Percentiles rank a stretch among this genome's conserved stretches.
These are phyloP conservation scores for Asterionellopsis glacialis DNA, from an alignment of 108 stramenopile genomes.

Conservation along the genomic window DNA sequence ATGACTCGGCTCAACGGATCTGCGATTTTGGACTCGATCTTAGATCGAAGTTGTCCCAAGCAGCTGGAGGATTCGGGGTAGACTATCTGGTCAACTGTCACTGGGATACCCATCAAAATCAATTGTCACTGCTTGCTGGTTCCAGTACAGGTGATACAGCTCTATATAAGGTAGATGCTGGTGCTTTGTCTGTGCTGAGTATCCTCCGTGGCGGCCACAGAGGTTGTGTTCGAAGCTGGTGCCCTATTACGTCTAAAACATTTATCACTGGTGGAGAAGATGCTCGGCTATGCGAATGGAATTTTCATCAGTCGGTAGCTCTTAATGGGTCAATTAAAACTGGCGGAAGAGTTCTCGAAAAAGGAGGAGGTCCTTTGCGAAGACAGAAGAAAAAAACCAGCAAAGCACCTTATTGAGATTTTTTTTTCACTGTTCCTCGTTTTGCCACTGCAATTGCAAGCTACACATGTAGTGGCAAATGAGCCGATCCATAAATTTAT, in stretches of 20 bases:
- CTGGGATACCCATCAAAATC: conserved; percentile 62
- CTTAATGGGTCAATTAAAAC: too few relatives aligned
- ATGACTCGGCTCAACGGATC: conserved; percentile 26
- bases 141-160: conserved; percentile 59
- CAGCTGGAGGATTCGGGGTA: conserved; percentile 10
- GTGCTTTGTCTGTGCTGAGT: conserved; percentile 23
- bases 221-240: conserved; percentile 74
- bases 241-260: conserved; percentile 23
- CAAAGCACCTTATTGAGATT: conserved; percentile 3
- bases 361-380: conserved; percentile 8
- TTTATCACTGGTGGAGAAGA: conserved; percentile 83
- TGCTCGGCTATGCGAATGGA: conserved; percentile 83
- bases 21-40: conserved; percentile 36
- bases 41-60: conserved; percentile 12
- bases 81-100: conserved; percentile 60
- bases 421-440: neutral
- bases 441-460: too few relatives aligned
- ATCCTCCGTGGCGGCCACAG: conserved; percentile 62
- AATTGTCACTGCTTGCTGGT: conserved; percentile 66
- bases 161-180: conserved; percentile 59
- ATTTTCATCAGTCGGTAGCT: neutral
- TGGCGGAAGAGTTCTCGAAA: neutral
- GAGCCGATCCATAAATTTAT: too few relatives aligned
- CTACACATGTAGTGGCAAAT: too few relatives aligned
- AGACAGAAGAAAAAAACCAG: conserved; percentile 1